Evolutionary conservation across 192 early-diverging fungal genomes (phyloP), one percentile per base, ranked within the genome.

Genomic region (Podila clonocystis): DNA sequence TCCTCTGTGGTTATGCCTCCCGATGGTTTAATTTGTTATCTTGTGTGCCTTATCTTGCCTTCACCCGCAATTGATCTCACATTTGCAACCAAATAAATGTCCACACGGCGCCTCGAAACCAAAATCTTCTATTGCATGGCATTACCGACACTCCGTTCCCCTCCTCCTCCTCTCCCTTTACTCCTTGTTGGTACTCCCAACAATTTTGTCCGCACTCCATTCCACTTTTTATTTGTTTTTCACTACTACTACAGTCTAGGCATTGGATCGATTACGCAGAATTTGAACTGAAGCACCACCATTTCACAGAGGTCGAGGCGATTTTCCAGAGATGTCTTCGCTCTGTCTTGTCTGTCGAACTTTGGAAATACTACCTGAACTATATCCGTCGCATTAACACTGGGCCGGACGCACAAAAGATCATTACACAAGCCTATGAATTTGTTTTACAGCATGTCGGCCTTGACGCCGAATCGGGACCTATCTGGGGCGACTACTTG

Each of bases 401-500:
- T 41, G 86, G 85, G 38, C 85, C 87, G 13, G 93, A 95, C 62
- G 78, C 89, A n/a, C 87, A 92, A 29, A 75, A 72, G 9, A 91
- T 90, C 24, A 91, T 99, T 65, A 84, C 85, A 70, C 92, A 94
- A 72, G 91, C 96, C 19, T 98, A 91, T 84, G 96, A 98, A 75
- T 95, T 93, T 78, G 95, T 96, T 19, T 83, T 99, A 2, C 88
- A 91, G 58, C 92, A 95, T 74, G 88, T 99, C 50, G 97, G 97
- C 0, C 77, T 90, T 11, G 97, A 99, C 79, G 92, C 92, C 58
- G 95, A 97, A 28, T 90, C 97, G 8, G 97, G 96, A 2, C 75
- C 80, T 34, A 92, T 99, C 34, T 99, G 97, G 97, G 73, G 85
- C 13, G 92, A 97, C 61, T 99, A 96, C 72, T 85, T 98, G 36